Evolutionary conservation across 108 stramenopile genomes (phyloP).

Genomic region (Fragilaria crotonensis): DNA sequence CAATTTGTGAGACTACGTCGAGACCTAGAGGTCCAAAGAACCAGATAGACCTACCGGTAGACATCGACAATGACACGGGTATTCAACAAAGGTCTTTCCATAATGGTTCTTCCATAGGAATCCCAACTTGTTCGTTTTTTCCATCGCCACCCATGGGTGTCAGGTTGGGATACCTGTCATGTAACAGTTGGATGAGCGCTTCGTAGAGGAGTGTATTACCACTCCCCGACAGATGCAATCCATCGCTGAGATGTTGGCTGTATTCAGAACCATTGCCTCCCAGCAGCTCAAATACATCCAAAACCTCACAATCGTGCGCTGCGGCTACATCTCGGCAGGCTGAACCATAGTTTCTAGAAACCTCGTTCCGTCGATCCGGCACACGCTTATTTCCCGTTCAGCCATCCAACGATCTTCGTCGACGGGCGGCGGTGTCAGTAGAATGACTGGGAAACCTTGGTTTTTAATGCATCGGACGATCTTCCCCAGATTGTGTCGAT

Average conservation of each 20-base stretch:
- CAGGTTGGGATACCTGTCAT: conserved; percentile 31
- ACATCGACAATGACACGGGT: too few species aligned
- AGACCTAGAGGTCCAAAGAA: too few species aligned
- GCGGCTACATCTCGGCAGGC: conserved; percentile 29
- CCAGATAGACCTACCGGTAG: too few species aligned
- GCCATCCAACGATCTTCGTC: conserved; percentile 39
- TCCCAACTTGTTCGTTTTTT: conserved; percentile 14
- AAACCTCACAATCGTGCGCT: conserved; percentile 24
- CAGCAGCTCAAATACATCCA: conserved; percentile 49
- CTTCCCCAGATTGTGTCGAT: conserved; percentile 32
- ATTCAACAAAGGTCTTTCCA: conserved; percentile 20
- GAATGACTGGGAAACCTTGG: conserved; percentile 32
- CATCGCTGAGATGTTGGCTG: conserved; percentile 43
- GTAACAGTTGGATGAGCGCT: conserved; percentile 35
- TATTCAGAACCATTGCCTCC: conserved; percentile 21
- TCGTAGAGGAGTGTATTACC: conserved; percentile 48
- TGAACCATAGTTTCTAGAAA: conserved; percentile 39
- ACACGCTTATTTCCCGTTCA: conserved; percentile 15
- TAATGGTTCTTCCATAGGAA: conserved; percentile 27
- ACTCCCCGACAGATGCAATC: conserved; percentile 54
- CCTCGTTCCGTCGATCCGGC: conserved; percentile 36
- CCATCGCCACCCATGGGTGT: conserved; percentile 26
- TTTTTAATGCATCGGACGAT: conserved; percentile 33
- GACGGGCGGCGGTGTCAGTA: conserved; percentile 68
- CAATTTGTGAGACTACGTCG: too few species aligned